These are phyloP conservation scores for Aspergillus eucalypticola DNA, from an alignment of 2,329 filamentous ascomycete genomes.

Conservation along the genomic window DNA sequence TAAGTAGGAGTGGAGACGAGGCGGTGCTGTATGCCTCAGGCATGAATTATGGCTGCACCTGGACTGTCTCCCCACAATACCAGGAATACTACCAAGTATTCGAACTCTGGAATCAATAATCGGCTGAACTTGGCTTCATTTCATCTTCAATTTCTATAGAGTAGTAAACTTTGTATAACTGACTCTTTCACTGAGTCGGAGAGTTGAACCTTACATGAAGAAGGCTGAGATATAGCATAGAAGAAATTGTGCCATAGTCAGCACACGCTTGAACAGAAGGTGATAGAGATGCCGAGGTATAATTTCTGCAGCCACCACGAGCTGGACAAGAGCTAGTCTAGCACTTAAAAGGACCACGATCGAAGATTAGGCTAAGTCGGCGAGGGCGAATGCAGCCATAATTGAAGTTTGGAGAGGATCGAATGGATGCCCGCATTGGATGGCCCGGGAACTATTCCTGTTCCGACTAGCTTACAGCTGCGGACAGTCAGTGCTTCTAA, in stretches of 20 bases:
- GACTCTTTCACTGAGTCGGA: background rate
- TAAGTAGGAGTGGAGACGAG: background rate
- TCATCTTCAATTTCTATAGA: too few species aligned
- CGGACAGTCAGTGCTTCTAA: background rate
- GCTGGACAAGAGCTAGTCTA: background rate
- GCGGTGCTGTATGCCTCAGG: slow-evolving; percentile 2
- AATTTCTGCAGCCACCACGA: background rate
- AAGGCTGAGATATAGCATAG: background rate
- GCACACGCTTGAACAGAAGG: background rate
- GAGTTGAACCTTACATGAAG: background rate
- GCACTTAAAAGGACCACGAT: background rate
- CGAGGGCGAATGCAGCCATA: background rate
- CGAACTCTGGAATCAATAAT: too few species aligned
- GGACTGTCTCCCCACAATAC: too few species aligned
- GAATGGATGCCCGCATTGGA: background rate
- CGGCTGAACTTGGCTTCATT: too few species aligned
- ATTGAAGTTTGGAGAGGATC: background rate
- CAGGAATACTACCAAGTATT: too few species aligned
- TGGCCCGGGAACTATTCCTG: background rate
- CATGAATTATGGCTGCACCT: background rate
- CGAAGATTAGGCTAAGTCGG: background rate
- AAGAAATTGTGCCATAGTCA: background rate
- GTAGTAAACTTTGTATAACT: background rate
- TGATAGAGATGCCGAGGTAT: background rate
- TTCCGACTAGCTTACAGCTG: background rate